Base-by-base conservation (phyloP, 176 grass and related monocot genomes). In the Alopecurus myosuroides region DNA sequence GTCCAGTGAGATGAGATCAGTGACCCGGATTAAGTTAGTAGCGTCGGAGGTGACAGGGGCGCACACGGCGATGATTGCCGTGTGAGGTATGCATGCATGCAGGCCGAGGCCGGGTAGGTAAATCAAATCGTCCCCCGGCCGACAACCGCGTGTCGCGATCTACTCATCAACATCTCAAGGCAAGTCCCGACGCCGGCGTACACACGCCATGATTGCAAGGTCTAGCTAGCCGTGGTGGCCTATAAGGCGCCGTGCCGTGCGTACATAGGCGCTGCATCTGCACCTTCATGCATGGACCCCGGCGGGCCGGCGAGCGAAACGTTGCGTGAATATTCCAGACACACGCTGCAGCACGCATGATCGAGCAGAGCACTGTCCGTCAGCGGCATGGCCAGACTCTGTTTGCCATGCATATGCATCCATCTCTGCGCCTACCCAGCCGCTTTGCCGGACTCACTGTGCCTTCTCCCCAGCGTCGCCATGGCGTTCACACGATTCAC, bases 1-100 rank as follows among this genome's bases (percentile, higher is more conserved):
- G 5, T 48, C 45, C 0, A 48, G 0, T 5, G 0, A 48, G 45
- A n/a, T n/a, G n/a, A n/a, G n/a, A n/a, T n/a, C n/a, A 15, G 46
- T 49, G 18, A 49, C 15, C 45, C 46, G 46, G 46, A 18, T 49
- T 23, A 12, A 13, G 20, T 40, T 64, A 42, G 50, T 3, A 13
- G 8, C 4, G 9, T 5, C 2, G 40, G 57, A 84, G 44, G 56
- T 46, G 45, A 66, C 49, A 5, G 48, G 23, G 22, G 42, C 71
- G 57, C 71, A 74, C 68, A 48, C 11, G 44, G 62, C 49, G 79
- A 40, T 70, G 46, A 81, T 81, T 69, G 17, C 79, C 31, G 31
- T 11, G 33, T 7, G 31, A 33, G 57, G 22, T 23, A 14, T 12
- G 25, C 34, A 17, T 60, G 15, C 36, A 58, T 57, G 34, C 29